Base-by-base conservation (phyloP, 768 basidiomycete genomes). In the Pleurotus ostreatus region DNA sequence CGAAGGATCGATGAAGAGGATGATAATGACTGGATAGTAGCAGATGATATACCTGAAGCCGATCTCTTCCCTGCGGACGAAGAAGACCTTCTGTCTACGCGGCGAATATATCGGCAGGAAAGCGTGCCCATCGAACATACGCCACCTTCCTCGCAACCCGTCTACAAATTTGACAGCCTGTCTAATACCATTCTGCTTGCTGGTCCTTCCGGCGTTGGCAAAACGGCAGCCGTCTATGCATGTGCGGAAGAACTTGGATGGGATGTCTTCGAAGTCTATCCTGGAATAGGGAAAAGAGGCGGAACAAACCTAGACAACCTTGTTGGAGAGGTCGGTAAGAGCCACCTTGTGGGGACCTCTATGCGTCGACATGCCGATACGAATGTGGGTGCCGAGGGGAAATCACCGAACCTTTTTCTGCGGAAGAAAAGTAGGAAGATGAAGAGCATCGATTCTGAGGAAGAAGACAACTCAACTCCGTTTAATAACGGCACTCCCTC, bases 211-310 rank as follows among this genome's bases (percentile, higher is more conserved):
- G 96, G 95, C 9, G 78, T 78, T 53, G 97, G 97, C 30, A 99
- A 99, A 74, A 95, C 94, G 4, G 86, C 92, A 1, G 82, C 92
- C 18, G 88, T 97, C 2, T 94, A 97, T 70, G 94, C 96, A 0
- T 95, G 94, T 65, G 93, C 94, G 4, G 83, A 86, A 54, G 96
- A 99, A 71, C 77, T 99, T 34, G 92, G 87, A 12, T 99, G 92
- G 92, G 92, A 95, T 49, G 84, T 98, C 11, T 97, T 98, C 65
- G 97, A 99, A 68, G 94, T 98, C 11, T 89, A 94, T 71, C 92
- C 97, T 22, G 97, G 97, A 2, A 86, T 95, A 51, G 94, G 94
- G n/a, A 89, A 83, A 64, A 83, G 97, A 37, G 89, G 83, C 58
- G 91, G 89, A 5, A 76, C 84, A 22, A 90, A 84, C 62, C 73